A percentile compares a stretch with the other conserved stretches of the same genome.
Evolutionary conservation across 2,329 filamentous ascomycete genomes (phyloP).

Genomic region (Fusarium falciforme): DNA sequence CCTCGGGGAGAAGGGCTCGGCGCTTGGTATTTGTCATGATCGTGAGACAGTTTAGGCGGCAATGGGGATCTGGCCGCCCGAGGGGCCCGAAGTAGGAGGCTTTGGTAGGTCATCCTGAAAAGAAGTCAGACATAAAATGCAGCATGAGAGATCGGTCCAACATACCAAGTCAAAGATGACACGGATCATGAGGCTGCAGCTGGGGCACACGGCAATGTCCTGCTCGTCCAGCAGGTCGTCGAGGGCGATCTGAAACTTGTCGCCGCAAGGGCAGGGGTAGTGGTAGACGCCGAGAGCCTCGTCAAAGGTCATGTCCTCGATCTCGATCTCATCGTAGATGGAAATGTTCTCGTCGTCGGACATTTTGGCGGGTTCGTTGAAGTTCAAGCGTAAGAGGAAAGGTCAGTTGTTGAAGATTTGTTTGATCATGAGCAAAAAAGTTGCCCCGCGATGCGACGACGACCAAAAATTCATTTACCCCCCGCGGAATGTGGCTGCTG

Average conservation of each 20-base stretch:
- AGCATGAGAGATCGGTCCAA: not conserved
- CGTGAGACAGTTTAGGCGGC: slow-evolving; percentile 49
- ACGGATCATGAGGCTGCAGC: slow-evolving; percentile 95
- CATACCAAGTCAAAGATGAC: slow-evolving; percentile 91
- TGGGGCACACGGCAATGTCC: slow-evolving; percentile 97
- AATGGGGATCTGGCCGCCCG: slow-evolving; percentile 52
- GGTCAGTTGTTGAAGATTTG: not conserved
- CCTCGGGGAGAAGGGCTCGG: not conserved
- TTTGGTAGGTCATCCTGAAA: slow-evolving; percentile 59
- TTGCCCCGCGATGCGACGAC: slow-evolving; percentile 42
- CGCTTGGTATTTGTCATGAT: not conserved
- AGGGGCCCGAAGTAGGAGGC: slow-evolving; percentile 47
- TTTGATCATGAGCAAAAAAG: slow-evolving; percentile 24
- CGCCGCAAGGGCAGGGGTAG: slow-evolving; percentile 97
- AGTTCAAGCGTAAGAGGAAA: not conserved
- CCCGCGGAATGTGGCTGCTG: slow-evolving; percentile 32
- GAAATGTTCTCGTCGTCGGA: slow-evolving; percentile 73
- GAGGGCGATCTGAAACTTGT: slow-evolving; percentile 92
- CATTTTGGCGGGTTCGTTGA: slow-evolving; percentile 55
- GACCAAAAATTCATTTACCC: slow-evolving; percentile 28
- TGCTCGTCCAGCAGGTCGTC: slow-evolving; percentile 87
- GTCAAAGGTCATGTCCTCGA: slow-evolving; percentile 98
- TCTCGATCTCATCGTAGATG: slow-evolving; percentile 98
- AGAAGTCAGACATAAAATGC: not conserved
- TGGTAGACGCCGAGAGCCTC: slow-evolving; percentile 86